A percentile compares a stretch with the other conserved stretches of the same genome.
phyloP scores from a whole-genome alignment of 306 rosid genomes.

The Rosa chinensis region DNA sequence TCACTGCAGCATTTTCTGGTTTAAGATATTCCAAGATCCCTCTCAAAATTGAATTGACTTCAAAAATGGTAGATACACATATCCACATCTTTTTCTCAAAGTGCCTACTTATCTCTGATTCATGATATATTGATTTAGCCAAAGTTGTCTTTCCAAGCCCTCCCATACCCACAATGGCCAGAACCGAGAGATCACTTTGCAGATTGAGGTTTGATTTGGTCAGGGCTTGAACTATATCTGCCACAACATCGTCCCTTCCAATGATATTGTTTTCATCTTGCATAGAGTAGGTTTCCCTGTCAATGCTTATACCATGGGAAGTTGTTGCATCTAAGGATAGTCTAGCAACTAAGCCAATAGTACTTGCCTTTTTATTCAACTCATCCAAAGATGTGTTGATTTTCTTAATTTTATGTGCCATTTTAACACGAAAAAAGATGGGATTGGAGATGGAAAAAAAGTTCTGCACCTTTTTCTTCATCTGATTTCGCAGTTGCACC shows the following conservation, averaged over 20 bases:
- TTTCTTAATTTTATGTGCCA: not conserved
- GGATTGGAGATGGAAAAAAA: too few species aligned
- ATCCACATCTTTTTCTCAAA: not conserved
- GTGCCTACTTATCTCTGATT: not conserved
- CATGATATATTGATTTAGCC: not conserved
- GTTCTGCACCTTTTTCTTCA: too few species aligned
- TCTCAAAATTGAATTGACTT: not conserved
- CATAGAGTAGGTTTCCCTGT: not conserved
- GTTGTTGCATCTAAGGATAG: not conserved
- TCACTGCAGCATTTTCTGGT: not conserved
- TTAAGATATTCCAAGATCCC: not conserved
- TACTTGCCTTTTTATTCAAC: not conserved
- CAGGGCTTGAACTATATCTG: not conserved
- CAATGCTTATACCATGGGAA: not conserved
- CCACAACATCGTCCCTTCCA: not conserved
- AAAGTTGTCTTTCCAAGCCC: not conserved
- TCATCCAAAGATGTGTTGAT: not conserved
- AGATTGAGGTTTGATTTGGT: not conserved
- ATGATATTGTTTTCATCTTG: not conserved
- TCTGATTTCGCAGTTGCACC: too few species aligned
- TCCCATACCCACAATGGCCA: not conserved
- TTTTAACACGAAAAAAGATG: too few species aligned
- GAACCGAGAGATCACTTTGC: not conserved
- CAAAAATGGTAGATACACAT: not conserved
- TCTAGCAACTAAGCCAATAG: not conserved